Conservation (phyloP, 2,329 filamentous ascomycete genomes). For the Endocalyx cinctus region DNA sequence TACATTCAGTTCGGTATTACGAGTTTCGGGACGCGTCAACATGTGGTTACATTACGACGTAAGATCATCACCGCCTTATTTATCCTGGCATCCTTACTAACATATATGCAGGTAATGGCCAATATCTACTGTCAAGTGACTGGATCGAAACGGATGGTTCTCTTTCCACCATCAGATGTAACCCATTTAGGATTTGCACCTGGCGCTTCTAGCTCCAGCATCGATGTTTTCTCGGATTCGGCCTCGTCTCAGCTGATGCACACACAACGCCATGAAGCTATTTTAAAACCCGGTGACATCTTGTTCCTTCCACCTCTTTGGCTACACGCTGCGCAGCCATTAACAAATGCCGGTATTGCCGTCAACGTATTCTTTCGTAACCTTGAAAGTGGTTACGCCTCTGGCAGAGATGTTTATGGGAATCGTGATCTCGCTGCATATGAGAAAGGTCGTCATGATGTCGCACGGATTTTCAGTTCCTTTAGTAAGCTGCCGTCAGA, state of each 20-base stretch:
- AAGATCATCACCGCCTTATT: conserved; percentile 19
- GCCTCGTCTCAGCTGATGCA: conserved; percentile 32
- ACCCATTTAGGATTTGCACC: conserved; percentile 64
- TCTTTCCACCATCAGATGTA: conserved; percentile 78
- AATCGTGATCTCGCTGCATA: conserved; percentile 82
- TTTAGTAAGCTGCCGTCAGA: conserved; percentile 63
- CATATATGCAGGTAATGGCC: conserved; percentile 65
- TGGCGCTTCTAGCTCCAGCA: conserved; percentile 73
- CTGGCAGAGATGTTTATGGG: conserved; percentile 79
- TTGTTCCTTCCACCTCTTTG: conserved; percentile 80
- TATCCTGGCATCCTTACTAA: neutral
- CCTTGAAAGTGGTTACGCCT: conserved; percentile 62
- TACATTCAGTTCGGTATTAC: conserved; percentile 71
- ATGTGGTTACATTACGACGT: conserved; percentile 93
- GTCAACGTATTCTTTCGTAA: conserved; percentile 89
- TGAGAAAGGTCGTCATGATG: conserved; percentile 71
- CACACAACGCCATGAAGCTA: conserved; percentile 63
- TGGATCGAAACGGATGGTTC: conserved; percentile 66
- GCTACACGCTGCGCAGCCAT: conserved; percentile 70
- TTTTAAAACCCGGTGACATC: conserved; percentile 67
- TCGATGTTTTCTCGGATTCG: conserved; percentile 62
- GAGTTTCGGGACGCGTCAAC: conserved; percentile 73
- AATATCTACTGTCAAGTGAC: conserved; percentile 79
- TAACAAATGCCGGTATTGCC: conserved; percentile 60
- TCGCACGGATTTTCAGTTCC: conserved; percentile 59